Evolutionary conservation across 306 rosid genomes (phyloP).

Genomic region (Crotalaria pallida): DNA sequence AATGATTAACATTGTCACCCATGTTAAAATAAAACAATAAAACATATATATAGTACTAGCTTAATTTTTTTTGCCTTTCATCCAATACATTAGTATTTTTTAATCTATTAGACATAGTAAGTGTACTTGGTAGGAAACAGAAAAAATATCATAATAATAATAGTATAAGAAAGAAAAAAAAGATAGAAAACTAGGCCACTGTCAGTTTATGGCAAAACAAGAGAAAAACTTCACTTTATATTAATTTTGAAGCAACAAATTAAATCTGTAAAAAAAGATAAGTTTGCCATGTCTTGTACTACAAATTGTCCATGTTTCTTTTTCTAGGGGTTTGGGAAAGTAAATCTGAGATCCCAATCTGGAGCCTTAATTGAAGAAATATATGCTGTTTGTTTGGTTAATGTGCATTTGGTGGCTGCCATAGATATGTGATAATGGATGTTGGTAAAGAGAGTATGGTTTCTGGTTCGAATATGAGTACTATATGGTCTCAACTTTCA

Average conservation of each 20-base stretch:
- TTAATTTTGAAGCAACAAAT: constrained; percentile 9
- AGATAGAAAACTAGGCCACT: neutral
- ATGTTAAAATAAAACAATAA: too few relatives aligned
- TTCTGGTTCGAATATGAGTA: constrained; percentile 28
- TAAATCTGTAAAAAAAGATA: constrained; percentile 5
- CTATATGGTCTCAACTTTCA: constrained; percentile 33
- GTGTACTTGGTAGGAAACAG: too few relatives aligned
- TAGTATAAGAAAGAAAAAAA: neutral
- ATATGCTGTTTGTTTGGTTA: constrained; percentile 31
- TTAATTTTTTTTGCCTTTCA: too few relatives aligned
- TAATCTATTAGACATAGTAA: too few relatives aligned
- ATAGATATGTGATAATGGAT: constrained; percentile 20
- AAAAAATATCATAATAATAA: too few relatives aligned
- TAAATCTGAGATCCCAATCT: constrained; percentile 34
- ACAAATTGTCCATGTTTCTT: constrained; percentile 9
- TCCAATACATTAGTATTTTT: too few relatives aligned
- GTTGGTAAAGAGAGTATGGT: constrained; percentile 36
- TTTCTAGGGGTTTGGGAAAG: constrained; percentile 67
- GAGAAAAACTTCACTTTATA: neutral
- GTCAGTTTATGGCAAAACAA: neutral
- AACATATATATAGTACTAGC: too few relatives aligned
- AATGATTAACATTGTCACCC: too few relatives aligned
- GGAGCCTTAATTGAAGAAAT: constrained; percentile 27
- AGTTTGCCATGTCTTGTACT: neutral
- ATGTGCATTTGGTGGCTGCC: constrained; percentile 26